Evolutionary conservation across 768 basidiomycete genomes (phyloP).

Genomic region (Infundibulicybe gibba): DNA sequence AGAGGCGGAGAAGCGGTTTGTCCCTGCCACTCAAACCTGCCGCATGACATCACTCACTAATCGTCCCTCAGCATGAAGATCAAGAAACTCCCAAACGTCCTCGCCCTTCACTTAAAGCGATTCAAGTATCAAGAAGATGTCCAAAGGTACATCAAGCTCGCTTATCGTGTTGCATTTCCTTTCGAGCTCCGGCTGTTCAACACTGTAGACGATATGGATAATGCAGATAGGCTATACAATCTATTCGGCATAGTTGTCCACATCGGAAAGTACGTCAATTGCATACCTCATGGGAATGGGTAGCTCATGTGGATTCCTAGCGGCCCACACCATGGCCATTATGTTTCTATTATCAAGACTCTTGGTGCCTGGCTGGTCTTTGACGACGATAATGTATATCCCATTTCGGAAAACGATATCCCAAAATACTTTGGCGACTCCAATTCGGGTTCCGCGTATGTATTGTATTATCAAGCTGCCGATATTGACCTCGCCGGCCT

Average conservation of each 20-base stretch:
- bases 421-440: constrained; percentile 93
- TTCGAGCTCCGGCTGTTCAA: constrained; percentile 94
- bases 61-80: constrained; percentile 85
- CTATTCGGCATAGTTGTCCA: constrained; percentile 98
- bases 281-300: constrained; percentile 8
- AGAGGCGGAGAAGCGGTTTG: constrained; percentile 95
- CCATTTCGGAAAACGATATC: constrained; percentile 87
- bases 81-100: constrained; percentile 91
- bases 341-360: constrained; percentile 91
- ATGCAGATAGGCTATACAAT: constrained; percentile 91
- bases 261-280: constrained; percentile 85
- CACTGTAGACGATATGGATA: constrained; percentile 88
- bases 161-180: constrained; percentile 96
- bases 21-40: constrained; percentile 6
- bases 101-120: constrained; percentile 94
- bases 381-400: constrained; percentile 91
- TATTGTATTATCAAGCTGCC: constrained; percentile 93
- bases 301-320: constrained; percentile 35
- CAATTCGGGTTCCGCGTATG: constrained; percentile 86
- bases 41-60: constrained; percentile 4
- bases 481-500: constrained; percentile 77
- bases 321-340: constrained; percentile 98
- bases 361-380: constrained; percentile 86
- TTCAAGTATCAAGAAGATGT: constrained; percentile 98
- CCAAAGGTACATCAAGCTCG: constrained; percentile 88